These are phyloP conservation scores for Malus hybrid DNA, from an alignment of 331 rosid species.

Conservation along the genomic window DNA sequence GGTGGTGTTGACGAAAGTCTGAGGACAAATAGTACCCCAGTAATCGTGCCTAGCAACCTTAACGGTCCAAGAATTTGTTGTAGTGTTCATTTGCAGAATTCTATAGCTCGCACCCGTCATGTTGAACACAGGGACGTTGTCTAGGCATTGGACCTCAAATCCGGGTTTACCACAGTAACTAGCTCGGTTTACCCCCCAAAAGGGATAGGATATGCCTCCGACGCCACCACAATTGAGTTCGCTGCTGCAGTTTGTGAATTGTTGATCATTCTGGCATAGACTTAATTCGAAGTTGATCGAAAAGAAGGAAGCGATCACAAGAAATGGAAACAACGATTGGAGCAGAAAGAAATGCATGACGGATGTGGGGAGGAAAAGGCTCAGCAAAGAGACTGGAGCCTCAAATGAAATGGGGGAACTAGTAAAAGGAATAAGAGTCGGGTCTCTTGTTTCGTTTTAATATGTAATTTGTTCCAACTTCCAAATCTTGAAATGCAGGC, in stretches of 20 bases:
- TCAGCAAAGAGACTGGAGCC: neutral
- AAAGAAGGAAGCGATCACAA: neutral
- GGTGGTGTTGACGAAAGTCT: neutral
- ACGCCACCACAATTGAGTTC: slow-evolving; percentile 10
- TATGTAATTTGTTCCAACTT: neutral
- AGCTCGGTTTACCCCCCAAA: slow-evolving; percentile 35
- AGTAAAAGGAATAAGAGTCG: neutral
- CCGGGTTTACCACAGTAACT: slow-evolving; percentile 33
- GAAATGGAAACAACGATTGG: neutral
- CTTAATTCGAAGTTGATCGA: neutral
- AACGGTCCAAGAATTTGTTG: neutral
- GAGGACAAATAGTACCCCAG: slow-evolving; percentile 4
- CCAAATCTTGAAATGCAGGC: neutral
- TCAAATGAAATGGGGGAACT: neutral
- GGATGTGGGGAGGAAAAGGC: neutral
- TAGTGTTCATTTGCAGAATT: neutral
- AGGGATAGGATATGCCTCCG: slow-evolving; percentile 34
- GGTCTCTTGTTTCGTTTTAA: neutral
- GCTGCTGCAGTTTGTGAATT: slow-evolving; percentile 13
- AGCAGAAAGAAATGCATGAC: neutral
- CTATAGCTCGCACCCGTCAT: neutral
- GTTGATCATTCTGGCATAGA: neutral
- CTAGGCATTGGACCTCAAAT: slow-evolving; percentile 19
- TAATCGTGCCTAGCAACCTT: slow-evolving; percentile 43
- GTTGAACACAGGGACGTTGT: neutral